phyloP scores from a whole-genome alignment of 2,329 filamentous ascomycete genomes.

The Dryadomyces quercivorus region DNA sequence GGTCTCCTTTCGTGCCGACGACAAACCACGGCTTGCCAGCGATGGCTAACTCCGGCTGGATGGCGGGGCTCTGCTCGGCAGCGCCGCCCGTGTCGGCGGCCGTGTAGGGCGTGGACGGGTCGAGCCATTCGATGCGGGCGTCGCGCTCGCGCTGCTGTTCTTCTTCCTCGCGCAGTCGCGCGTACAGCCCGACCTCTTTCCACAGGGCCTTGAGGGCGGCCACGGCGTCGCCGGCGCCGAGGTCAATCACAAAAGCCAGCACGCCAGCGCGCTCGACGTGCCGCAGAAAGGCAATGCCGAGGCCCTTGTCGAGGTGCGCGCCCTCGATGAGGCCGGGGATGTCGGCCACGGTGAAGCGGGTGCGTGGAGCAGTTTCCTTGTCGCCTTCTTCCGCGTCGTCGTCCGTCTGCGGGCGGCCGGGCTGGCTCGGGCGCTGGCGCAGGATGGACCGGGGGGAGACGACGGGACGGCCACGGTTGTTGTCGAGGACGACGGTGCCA shows the following conservation, averaged over 20 bases:
- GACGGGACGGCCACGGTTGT: conserved; percentile 63
- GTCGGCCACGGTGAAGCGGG: conserved; percentile 85
- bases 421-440: conserved; percentile 7
- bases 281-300: conserved; percentile 83
- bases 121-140: conserved; percentile 42
- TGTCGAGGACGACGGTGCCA: conserved; percentile 86
- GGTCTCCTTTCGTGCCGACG: conserved; percentile 83
- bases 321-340: conserved; percentile 90
- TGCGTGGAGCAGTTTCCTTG: conserved; percentile 44
- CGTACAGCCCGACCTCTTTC: conserved; percentile 83
- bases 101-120: conserved; percentile 16
- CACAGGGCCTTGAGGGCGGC: conserved; percentile 69
- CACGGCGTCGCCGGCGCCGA: conserved; percentile 69
- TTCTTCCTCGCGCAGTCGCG: conserved; percentile 61
- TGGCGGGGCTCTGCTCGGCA: conserved; percentile 1
- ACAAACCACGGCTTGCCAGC: conserved; percentile 96
- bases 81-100: too few species aligned
- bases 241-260: conserved; percentile 85
- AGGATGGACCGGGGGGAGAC: conserved; percentile 16
- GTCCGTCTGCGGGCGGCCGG: conserved; percentile 18
- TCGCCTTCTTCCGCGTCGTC: conserved; percentile 27
- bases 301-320: conserved; percentile 80
- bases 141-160: conserved; percentile 54
- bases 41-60: conserved; percentile 49
- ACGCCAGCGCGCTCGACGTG: conserved; percentile 92